Evolutionary conservation across 164 flowering plant species (phyloP).

Genomic region (Piper longum): DNA sequence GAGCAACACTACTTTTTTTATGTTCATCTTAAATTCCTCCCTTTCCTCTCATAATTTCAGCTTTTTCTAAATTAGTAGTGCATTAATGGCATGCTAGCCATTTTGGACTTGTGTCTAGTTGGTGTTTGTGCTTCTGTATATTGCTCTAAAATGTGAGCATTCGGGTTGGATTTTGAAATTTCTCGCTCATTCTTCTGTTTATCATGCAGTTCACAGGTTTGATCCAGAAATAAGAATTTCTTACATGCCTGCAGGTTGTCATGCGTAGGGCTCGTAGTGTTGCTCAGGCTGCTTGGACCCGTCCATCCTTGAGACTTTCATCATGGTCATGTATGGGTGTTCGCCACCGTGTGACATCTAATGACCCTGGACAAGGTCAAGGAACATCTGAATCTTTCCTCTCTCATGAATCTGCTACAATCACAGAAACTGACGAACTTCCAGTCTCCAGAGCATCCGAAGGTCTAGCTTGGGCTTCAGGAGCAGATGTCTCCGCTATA

Average conservation of each 20-base stretch:
- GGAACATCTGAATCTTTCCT: conserved; percentile 35
- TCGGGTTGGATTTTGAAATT: not conserved
- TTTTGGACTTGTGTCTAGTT: not conserved
- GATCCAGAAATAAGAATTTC: not conserved
- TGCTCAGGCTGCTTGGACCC: conserved; percentile 82
- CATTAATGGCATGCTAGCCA: not conserved
- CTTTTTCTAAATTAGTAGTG: not conserved
- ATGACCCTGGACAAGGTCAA: conserved; percentile 18
- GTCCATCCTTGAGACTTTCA: conserved; percentile 47
- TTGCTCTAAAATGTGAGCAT: not conserved
- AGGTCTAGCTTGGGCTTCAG: conserved; percentile 34
- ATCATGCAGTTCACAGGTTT: not conserved
- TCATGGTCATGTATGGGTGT: conserved; percentile 97
- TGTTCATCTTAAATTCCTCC: not conserved
- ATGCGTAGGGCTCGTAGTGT: conserved; percentile 87
- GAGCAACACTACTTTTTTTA: no score
- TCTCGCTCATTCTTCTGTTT: not conserved
- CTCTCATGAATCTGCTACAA: conserved; percentile 13
- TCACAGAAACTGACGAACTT: conserved; percentile 18
- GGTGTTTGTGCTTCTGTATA: not conserved
- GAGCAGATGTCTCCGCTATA: conserved; percentile 19
- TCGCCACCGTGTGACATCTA: conserved; percentile 41
- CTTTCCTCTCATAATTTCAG: not conserved
- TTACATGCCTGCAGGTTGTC: conserved; percentile 43
- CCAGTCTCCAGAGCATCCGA: conserved; percentile 28